These are phyloP conservation scores for Phytophthora lateralis DNA, from an alignment of 352 stramenopile species.

Conservation along the genomic window DNA sequence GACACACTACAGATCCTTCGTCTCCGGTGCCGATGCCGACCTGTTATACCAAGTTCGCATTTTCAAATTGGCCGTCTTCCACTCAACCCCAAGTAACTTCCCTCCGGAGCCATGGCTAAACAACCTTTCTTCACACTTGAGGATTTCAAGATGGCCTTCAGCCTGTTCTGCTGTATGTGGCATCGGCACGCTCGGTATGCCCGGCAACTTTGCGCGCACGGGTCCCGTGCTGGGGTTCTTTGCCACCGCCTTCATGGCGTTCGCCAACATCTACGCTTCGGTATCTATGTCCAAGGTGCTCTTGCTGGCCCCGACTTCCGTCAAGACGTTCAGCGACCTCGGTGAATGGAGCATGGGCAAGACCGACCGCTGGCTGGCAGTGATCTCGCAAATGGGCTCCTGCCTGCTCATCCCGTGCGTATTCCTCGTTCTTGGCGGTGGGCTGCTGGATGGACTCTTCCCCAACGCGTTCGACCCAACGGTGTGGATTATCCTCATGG, in stretches of 20 bases:
- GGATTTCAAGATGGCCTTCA: slow-evolving; percentile 50
- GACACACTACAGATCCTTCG: neutral
- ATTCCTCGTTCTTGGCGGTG: slow-evolving; percentile 44
- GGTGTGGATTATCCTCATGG: slow-evolving; percentile 52
- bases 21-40: neutral
- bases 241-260: slow-evolving; percentile 62
- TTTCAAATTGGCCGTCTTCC: slow-evolving; percentile 12
- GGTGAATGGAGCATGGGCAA: slow-evolving; percentile 61
- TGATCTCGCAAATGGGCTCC: slow-evolving; percentile 57
- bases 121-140: slow-evolving; percentile 45
- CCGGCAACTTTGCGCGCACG: slow-evolving; percentile 54
- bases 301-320: slow-evolving; percentile 46
- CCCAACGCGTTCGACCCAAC: slow-evolving; percentile 30
- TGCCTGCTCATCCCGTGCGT: slow-evolving; percentile 44
- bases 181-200: slow-evolving; percentile 66
- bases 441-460: slow-evolving; percentile 43
- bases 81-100: slow-evolving; percentile 32
- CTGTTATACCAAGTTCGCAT: slow-evolving; percentile 1
- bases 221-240: slow-evolving; percentile 46
- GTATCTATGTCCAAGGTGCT: slow-evolving; percentile 58
- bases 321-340: slow-evolving; percentile 64
- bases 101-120: slow-evolving; percentile 14
- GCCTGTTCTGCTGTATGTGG: slow-evolving; percentile 62
- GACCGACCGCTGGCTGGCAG: slow-evolving; percentile 48
- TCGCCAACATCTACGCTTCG: slow-evolving; percentile 65